These are phyloP conservation scores for Luzula sylvatica DNA, from an alignment of 176 grass and related monocot genomes.

Conservation along the genomic window DNA sequence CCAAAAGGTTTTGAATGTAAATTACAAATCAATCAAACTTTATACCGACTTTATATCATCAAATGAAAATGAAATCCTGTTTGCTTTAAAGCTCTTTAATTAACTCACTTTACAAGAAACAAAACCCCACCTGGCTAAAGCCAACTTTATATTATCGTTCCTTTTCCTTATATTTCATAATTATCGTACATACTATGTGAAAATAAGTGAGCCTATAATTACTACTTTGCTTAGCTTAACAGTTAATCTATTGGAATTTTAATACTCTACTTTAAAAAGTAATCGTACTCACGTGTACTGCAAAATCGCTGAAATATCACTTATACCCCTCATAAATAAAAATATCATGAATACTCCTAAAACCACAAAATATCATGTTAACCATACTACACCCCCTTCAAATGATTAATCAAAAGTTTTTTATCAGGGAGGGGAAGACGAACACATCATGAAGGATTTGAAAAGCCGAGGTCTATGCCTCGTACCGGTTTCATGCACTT, in stretches of 20 bases:
- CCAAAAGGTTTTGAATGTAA: too few relatives aligned
- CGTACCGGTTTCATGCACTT: constrained; percentile 60
- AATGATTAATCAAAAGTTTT: background rate
- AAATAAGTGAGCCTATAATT: constrained; percentile 3
- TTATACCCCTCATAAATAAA: background rate
- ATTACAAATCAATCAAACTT: constrained; percentile 10
- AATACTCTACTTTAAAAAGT: background rate
- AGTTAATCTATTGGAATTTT: constrained; percentile 15
- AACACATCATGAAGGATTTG: constrained; percentile 36
- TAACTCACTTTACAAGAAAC: constrained; percentile 16
- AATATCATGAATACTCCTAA: constrained; percentile 14
- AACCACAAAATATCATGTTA: background rate
- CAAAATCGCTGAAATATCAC: constrained; percentile 5
- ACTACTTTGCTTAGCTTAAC: constrained; percentile 44
- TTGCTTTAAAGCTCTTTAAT: constrained; percentile 33
- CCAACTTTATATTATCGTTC: constrained; percentile 16
- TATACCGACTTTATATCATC: constrained; percentile 10
- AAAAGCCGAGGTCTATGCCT: constrained; percentile 67
- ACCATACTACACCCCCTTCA: background rate
- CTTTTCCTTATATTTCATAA: constrained; percentile 20
- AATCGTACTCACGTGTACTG: background rate
- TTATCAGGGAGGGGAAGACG: constrained; percentile 29
- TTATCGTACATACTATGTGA: background rate
- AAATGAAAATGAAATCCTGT: constrained; percentile 19
- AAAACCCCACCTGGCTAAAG: constrained; percentile 14